A percentile compares a stretch with the other conserved stretches of the same genome.
These are phyloP conservation scores for Chaetothyriales sp. DNA, from an alignment of 2,329 filamentous ascomycete genomes.

Conservation along the genomic window DNA sequence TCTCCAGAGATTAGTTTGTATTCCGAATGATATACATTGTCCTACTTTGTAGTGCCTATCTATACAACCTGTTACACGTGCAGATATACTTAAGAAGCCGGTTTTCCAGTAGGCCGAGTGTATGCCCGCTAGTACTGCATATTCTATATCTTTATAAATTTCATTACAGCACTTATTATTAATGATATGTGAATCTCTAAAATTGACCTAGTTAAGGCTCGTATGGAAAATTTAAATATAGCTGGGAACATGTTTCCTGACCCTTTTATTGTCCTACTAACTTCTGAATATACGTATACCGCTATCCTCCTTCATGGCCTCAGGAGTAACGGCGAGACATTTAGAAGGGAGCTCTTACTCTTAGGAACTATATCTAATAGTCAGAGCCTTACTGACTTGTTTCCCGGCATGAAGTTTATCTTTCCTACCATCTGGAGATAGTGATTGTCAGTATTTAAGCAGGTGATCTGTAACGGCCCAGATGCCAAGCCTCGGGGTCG, in stretches of 20 bases:
- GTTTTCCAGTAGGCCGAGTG: too few relatives aligned
- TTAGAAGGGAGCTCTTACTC: slow-evolving; percentile 24
- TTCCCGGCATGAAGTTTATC: slow-evolving; percentile 32
- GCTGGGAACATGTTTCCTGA: slow-evolving; percentile 9
- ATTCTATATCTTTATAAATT: too few relatives aligned
- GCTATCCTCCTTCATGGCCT: slow-evolving; percentile 32
- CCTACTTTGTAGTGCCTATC: too few relatives aligned
- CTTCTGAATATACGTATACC: slow-evolving; percentile 23
- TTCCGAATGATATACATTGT: too few relatives aligned
- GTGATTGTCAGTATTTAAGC: slow-evolving; percentile 32
- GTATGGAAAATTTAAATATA: slow-evolving; percentile 4
- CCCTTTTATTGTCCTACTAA: slow-evolving; percentile 14
- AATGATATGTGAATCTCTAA: background rate
- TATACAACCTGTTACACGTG: too few relatives aligned
- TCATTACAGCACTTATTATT: too few relatives aligned
- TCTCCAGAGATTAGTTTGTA: too few relatives aligned
- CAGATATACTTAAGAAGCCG: too few relatives aligned
- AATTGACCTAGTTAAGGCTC: background rate
- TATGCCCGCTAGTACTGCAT: too few relatives aligned
- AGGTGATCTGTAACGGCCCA: too few relatives aligned
- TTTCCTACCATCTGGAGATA: slow-evolving; percentile 38
- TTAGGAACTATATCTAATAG: slow-evolving; percentile 5
- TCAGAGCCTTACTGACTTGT: slow-evolving; percentile 2
- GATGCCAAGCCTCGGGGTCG: too few relatives aligned
- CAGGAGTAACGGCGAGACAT: slow-evolving; percentile 24